Evolutionary conservation across 139 green algal species (phyloP), one percentile per base, ranked within the genome.

Genomic region (Pseudopediastrum boryanum): DNA sequence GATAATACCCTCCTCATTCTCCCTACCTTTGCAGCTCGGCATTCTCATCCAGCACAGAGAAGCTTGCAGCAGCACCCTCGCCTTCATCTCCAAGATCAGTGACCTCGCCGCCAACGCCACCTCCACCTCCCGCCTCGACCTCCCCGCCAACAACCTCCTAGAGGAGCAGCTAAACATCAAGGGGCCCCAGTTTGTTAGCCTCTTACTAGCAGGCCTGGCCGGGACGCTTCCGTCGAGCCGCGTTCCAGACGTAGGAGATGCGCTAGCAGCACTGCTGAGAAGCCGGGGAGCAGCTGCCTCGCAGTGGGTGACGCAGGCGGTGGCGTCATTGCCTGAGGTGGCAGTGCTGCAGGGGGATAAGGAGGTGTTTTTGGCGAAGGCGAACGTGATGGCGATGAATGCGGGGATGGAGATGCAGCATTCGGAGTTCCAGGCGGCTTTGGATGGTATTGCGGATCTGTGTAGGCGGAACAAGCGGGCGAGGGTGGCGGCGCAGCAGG

Each of bases 381-480:
- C 63, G 9, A 76, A 64, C 9, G 76, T 69, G n/a, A 10, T 76
- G n/a, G 41, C 35, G 6, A 61, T 43, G 23, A 76, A 69, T 35
- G 35, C 76, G 2, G 76, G 59, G 16, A 75, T 67, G 77, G 68
- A 36, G 9, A 62, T 74, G 23, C 72, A 77, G 9, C 58, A 43
- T 43, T 70, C 58, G 64, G 59, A 66, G 2, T 83, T 92, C 38
- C 83, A 90, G 52, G 85, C 71, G 19, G 89, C 88, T 1, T 29
- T 91, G 31, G 82, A 88, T 35, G 89, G 92, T n/a, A 70, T 95
- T 36, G 86, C 83, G 5, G 91, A 96, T 38, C 64, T 92, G 68
- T 92, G 86, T 51, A 68, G 92, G 46, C 85, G 92, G 35, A 92
- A 93, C 73, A 75, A 73, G 35, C 81, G 87, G 4, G 70, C 80